These are phyloP conservation scores for Pseudozyma tsukubaensis DNA, from an alignment of 1,284 basidiomycete species.

Conservation along the genomic window DNA sequence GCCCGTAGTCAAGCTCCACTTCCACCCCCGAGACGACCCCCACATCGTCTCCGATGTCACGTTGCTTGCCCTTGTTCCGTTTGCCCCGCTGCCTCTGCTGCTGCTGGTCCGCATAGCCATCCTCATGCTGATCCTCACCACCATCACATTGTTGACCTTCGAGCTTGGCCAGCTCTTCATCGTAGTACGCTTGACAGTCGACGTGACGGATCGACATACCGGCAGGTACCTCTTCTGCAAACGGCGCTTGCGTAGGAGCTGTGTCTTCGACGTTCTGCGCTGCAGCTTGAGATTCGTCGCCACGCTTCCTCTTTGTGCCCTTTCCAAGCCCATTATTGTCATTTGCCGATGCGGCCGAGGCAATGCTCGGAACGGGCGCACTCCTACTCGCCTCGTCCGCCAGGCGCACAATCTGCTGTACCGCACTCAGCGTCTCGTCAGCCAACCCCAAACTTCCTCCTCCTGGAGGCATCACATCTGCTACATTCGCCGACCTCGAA, in stretches of 20 bases:
- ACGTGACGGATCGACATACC: slow-evolving; percentile 18
- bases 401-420: too few relatives aligned
- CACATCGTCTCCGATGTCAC: not conserved
- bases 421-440: too few relatives aligned
- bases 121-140: not conserved
- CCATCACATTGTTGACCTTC: slow-evolving; percentile 3
- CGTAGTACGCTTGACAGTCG: slow-evolving; percentile 35
- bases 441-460: slow-evolving; percentile 13
- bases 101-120: not conserved
- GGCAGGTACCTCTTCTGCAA: slow-evolving; percentile 11
- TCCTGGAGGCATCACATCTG: slow-evolving; percentile 8
- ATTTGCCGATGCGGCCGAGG: not conserved
- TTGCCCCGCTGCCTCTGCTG: not conserved
- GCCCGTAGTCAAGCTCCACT: slow-evolving; percentile 8
- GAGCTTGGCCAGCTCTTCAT: slow-evolving; percentile 3
- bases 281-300: not conserved
- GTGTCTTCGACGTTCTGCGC: not conserved
- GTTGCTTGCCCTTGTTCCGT: not conserved
- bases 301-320: slow-evolving; percentile 17
- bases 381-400: too few relatives aligned
- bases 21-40: too few relatives aligned
- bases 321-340: too few relatives aligned
- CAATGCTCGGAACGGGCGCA: not conserved
- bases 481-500: not conserved
- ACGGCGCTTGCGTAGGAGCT: not conserved